Evolutionary conservation across 2,329 filamentous ascomycete genomes (phyloP).

Genomic region (Thielaviopsis cerberus): DNA sequence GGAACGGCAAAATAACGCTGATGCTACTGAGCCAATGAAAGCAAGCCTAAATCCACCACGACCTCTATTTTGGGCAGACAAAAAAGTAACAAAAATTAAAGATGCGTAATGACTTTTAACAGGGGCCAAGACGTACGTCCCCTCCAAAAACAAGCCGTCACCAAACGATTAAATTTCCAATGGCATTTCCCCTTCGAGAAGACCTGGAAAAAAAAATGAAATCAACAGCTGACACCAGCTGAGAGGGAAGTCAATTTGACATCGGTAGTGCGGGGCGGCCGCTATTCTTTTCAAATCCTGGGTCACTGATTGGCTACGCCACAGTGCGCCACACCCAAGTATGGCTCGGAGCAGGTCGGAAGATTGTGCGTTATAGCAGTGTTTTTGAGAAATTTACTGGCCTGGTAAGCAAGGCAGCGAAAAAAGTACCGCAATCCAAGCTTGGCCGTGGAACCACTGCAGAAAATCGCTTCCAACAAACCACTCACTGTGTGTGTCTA

Average conservation of each 20-base stretch:
- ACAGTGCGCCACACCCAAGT: conserved; percentile 13
- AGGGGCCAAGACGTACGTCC: neutral
- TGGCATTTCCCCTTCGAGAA: conserved; percentile 11
- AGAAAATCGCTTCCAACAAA: conserved; percentile 27
- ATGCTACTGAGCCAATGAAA: neutral
- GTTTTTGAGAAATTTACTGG: conserved; percentile 12
- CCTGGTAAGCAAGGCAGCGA: conserved; percentile 25
- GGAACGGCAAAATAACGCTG: neutral
- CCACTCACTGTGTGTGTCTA: conserved; percentile 25
- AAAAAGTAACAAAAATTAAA: neutral
- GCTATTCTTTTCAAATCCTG: conserved; percentile 11
- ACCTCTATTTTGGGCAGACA: neutral
- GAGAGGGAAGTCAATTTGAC: conserved; percentile 13
- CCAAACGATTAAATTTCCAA: conserved; percentile 1
- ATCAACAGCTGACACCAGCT: conserved; percentile 9
- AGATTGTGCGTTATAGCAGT: conserved; percentile 14
- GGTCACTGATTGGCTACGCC: conserved; percentile 19
- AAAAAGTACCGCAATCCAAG: conserved; percentile 26
- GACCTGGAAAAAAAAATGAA: neutral
- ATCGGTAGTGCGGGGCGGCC: conserved; percentile 15
- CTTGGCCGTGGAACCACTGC: conserved; percentile 18
- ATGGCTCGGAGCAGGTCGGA: conserved; percentile 25
- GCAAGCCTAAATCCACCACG: neutral
- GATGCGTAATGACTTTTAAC: neutral
- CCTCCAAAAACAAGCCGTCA: conserved; percentile 8